These are phyloP conservation scores for Austroboletus novae-zelandiae DNA, from an alignment of 1,284 basidiomycete genomes.

Conservation along the genomic window DNA sequence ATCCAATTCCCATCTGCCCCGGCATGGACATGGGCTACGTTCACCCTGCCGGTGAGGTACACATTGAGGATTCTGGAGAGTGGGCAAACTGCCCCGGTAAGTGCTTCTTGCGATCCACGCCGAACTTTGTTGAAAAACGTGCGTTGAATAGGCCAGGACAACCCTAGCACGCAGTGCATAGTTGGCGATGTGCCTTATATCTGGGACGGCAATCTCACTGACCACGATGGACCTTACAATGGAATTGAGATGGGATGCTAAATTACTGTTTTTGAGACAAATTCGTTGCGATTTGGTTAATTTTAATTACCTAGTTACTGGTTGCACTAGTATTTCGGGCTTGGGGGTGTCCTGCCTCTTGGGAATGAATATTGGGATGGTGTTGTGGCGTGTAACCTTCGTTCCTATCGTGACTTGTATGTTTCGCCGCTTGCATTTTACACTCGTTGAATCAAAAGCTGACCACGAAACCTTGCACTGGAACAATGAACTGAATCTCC, in stretches of 20 bases:
- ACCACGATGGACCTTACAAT: conserved; percentile 64
- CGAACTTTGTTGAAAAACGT: background rate
- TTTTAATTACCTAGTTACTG: too few relatives aligned
- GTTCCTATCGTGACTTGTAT: too few relatives aligned
- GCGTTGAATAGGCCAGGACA: conserved; percentile 49
- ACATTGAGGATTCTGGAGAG: conserved; percentile 46
- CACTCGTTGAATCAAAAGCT: too few relatives aligned
- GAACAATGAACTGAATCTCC: too few relatives aligned
- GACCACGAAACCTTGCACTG: too few relatives aligned
- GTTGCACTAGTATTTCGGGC: too few relatives aligned
- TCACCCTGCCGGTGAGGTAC: conserved; percentile 59
- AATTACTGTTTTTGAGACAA: too few relatives aligned
- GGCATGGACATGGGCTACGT: conserved; percentile 51
- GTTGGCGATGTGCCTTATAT: conserved; percentile 57
- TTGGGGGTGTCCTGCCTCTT: too few relatives aligned
- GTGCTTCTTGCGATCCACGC: background rate
- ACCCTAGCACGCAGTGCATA: conserved; percentile 48
- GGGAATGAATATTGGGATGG: too few relatives aligned
- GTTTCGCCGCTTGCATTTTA: too few relatives aligned
- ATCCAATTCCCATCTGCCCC: conserved; percentile 49
- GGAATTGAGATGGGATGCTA: conserved; percentile 34
- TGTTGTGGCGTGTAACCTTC: too few relatives aligned
- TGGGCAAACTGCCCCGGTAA: conserved; percentile 51
- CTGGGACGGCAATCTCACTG: conserved; percentile 39
- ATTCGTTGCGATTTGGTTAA: too few relatives aligned